phyloP scores from a whole-genome alignment of 208 protist species.

The Lotmaria passim region DNA sequence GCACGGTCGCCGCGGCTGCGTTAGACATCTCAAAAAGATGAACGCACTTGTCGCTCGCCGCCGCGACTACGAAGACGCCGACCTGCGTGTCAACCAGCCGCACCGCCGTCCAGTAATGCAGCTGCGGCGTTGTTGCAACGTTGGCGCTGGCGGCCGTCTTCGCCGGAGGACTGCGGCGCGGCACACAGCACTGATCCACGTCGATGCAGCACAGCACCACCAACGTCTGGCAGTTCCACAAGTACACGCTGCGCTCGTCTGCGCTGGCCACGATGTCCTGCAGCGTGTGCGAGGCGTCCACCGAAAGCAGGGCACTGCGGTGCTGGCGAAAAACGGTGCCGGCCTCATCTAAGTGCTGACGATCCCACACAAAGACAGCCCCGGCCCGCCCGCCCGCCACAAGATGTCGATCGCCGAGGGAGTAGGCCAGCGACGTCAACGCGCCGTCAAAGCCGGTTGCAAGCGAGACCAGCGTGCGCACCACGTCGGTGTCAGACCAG shows the following conservation, averaged over 20 bases:
- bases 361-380: conserved; percentile 24
- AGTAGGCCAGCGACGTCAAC: conserved; percentile 22
- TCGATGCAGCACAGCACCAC: conserved; percentile 16
- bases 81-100: conserved; percentile 12
- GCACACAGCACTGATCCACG: conserved; percentile 4
- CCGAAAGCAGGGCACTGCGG: conserved; percentile 11
- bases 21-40: conserved; percentile 7
- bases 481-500: conserved; percentile 12
- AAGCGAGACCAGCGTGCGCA: conserved; percentile 13
- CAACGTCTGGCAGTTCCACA: conserved; percentile 35
- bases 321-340: conserved; percentile 5
- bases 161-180: neutral
- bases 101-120: conserved; percentile 27
- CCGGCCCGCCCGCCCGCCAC: conserved; percentile 12
- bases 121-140: neutral
- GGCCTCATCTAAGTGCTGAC: conserved; percentile 1
- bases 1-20: neutral
- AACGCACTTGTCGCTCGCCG: conserved; percentile 23
- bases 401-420: conserved; percentile 5
- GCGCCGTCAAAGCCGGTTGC: conserved; percentile 20
- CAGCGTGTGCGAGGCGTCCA: conserved; percentile 11
- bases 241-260: conserved; percentile 28
- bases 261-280: conserved; percentile 26
- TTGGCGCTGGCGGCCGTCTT: neutral
- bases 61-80: conserved; percentile 19